Base-by-base conservation (phyloP, 1,139 yeast genomes). In the Saccharomycopsis hybrid region DNA sequence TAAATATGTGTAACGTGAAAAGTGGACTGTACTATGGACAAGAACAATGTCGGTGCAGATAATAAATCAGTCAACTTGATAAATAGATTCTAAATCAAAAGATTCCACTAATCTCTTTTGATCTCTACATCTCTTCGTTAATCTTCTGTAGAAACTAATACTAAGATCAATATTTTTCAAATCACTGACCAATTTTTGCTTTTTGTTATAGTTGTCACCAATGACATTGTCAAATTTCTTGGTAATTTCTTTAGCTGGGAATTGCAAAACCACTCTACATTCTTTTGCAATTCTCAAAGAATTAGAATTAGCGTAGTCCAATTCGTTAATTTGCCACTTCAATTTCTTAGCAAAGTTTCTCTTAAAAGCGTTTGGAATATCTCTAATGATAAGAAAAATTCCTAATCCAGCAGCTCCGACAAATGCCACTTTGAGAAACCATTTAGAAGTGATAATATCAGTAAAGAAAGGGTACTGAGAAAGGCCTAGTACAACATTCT, bases 331-430 rank as follows among this genome's bases (percentile, higher is more conserved):
- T 59, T 84, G 85, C 5, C 62, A 63, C 55, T 76, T 77, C 57
- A 90, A 77, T 65, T 85, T 88, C 49, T 74, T 72, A 0, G 95
- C 88, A 54, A 89, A 75, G 53, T 89, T 89, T 58, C 89, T 73
- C 28, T 96, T 95, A 59, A 87, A 78, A 0, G 97, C 96, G 58
- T 85, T 78, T 2, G 97, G 97, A 18, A 94, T 80, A 63, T 92
- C 98, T 51, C 73, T 72, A 9, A 88, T 68, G 54, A 89, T 64
- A 60, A 86, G 88, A 42, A 82, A 81, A 0, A 80, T 68, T 0
- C 89, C 77, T 31, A 81, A 71, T 1, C 82, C 76, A 3, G 81
- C 68, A 1, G 77, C 76, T 13, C 82, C 72, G 3, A 82, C 57
- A 1, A 76, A 58, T 0, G 80, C 5, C 3, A 35, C 35, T 24